A percentile compares a stretch with the other conserved stretches of the same genome.
These are phyloP conservation scores for Tetradesmus lagerheimii DNA, from an alignment of 139 green algal genomes.

Conservation along the genomic window DNA sequence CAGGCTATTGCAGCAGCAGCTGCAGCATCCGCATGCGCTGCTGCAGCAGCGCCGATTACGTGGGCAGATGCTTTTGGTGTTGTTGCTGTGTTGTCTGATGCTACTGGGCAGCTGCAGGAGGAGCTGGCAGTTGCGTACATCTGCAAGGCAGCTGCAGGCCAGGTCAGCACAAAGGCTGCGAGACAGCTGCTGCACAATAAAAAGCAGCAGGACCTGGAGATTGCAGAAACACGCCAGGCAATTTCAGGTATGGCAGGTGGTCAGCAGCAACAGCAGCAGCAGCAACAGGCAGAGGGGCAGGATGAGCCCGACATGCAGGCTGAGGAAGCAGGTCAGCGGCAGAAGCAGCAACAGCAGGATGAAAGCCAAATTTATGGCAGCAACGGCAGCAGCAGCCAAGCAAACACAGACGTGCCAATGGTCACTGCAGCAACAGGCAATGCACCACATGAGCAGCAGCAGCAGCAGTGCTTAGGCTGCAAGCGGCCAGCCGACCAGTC, in stretches of 20 bases:
- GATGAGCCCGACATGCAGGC: not conserved
- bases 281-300: conserved; percentile 15
- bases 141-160: conserved; percentile 27
- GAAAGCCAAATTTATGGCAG: not conserved
- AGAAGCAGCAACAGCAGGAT: conserved; percentile 13
- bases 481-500: not conserved
- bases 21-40: not conserved
- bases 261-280: conserved; percentile 2
- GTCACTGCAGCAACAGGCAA: not conserved
- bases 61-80: not conserved
- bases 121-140: conserved; percentile 5
- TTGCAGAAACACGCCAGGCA: not conserved
- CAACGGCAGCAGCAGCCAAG: conserved; percentile 1
- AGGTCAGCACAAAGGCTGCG: conserved; percentile 6
- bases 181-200: not conserved
- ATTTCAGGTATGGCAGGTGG: not conserved
- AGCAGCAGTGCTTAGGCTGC: not conserved
- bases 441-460: not conserved
- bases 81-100: not conserved
- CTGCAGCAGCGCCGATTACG: not conserved
- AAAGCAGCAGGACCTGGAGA: not conserved
- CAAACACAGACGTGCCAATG: not conserved
- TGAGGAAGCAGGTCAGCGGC: not conserved
- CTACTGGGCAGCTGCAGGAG: not conserved
- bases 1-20: not conserved